These are phyloP conservation scores for Iris macrosiphon DNA, from an alignment of 106 monocot genomes.

Conservation along the genomic window DNA sequence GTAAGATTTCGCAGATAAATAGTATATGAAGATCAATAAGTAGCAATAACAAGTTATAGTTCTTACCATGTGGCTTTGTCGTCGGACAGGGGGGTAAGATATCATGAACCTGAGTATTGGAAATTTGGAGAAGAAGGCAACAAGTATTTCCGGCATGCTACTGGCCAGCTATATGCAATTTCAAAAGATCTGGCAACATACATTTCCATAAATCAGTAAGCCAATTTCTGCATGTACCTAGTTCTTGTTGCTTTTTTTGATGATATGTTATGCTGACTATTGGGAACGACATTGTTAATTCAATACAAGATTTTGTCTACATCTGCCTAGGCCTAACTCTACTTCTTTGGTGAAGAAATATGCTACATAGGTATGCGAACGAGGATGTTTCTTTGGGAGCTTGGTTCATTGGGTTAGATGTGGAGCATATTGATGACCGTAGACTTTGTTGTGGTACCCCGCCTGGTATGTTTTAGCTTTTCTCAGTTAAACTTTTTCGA, in stretches of 20 bases:
- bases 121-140: constrained; percentile 53
- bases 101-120: constrained; percentile 53
- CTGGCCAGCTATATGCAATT: constrained; percentile 50
- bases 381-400: constrained; percentile 58
- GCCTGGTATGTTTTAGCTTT: constrained; percentile 24
- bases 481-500: no score
- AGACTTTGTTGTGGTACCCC: constrained; percentile 53
- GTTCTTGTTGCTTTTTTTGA: no score
- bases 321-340: background rate
- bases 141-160: constrained; percentile 56
- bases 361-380: constrained; percentile 52
- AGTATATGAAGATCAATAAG: background rate
- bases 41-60: background rate
- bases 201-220: constrained; percentile 47
- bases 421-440: constrained; percentile 44
- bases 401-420: constrained; percentile 59
- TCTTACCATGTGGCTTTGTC: background rate
- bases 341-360: constrained; percentile 3
- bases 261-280: background rate
- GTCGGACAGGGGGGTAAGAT: constrained; percentile 36
- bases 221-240: background rate
- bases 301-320: background rate
- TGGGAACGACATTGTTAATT: background rate
- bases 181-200: constrained; percentile 51
- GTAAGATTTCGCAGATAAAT: constrained; percentile 41